These are phyloP conservation scores for Hypericum androsaemum DNA, from an alignment of 345 rosid genomes.

Conservation along the genomic window DNA sequence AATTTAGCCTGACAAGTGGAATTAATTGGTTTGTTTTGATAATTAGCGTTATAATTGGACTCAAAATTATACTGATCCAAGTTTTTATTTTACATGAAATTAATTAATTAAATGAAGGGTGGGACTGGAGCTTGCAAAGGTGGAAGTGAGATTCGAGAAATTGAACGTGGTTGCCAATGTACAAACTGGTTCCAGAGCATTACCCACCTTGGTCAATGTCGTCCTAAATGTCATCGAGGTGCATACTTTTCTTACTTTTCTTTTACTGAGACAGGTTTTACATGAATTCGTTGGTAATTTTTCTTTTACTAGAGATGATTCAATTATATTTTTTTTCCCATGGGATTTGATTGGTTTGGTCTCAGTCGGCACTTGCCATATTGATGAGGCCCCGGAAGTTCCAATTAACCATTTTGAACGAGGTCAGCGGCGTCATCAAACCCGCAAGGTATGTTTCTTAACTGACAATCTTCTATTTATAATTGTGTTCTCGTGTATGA, in stretches of 20 bases:
- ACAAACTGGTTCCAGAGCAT: slow-evolving; percentile 66
- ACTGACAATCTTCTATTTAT: not conserved
- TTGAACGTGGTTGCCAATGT: slow-evolving; percentile 50
- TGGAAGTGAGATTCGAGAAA: slow-evolving; percentile 68
- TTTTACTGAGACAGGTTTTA: not conserved
- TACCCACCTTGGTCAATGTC: slow-evolving; percentile 69
- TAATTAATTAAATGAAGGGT: slow-evolving; percentile 29
- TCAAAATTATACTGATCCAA: too few relatives aligned
- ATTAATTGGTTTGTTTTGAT: too few relatives aligned
- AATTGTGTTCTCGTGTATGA: not conserved
- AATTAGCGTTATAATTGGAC: too few relatives aligned
- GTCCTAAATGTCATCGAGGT: slow-evolving; percentile 64
- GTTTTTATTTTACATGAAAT: not conserved
- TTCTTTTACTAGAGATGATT: not conserved
- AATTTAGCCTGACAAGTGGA: too few relatives aligned
- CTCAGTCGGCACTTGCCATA: slow-evolving; percentile 34
- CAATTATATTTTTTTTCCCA: not conserved
- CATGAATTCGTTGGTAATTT: not conserved
- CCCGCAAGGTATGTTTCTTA: slow-evolving; percentile 54
- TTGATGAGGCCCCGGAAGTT: slow-evolving; percentile 36
- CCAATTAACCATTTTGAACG: slow-evolving; percentile 43
- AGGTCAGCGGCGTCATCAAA: slow-evolving; percentile 51
- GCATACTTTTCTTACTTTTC: not conserved
- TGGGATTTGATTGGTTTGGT: not conserved
- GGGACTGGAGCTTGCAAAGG: slow-evolving; percentile 61